phyloP scores from a whole-genome alignment of 1,284 basidiomycete genomes.

The Lignosus rhinocerotis region DNA sequence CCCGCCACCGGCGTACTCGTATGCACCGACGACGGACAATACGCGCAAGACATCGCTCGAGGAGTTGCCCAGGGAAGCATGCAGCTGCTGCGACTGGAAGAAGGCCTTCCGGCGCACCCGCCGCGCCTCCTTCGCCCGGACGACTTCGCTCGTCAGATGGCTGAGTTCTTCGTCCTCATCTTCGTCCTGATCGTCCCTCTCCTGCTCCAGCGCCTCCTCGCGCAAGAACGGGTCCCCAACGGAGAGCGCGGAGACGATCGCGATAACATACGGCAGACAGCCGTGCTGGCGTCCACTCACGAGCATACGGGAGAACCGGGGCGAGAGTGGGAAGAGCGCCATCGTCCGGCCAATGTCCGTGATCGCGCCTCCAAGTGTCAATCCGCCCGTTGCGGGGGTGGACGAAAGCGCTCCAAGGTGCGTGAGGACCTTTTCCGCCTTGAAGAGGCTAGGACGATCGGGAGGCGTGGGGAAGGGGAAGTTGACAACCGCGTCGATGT shows the following conservation, averaged over 20 bases:
- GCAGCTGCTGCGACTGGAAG: slow-evolving; percentile 81
- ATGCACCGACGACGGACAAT: slow-evolving; percentile 93
- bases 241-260: slow-evolving; percentile 89
- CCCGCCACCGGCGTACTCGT: slow-evolving; percentile 86
- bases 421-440: slow-evolving; percentile 82
- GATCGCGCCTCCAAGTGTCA: slow-evolving; percentile 59
- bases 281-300: slow-evolving; percentile 90
- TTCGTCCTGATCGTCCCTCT: slow-evolving; percentile 39
- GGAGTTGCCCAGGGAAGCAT: slow-evolving; percentile 81
- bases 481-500: slow-evolving; percentile 94
- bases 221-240: slow-evolving; percentile 96
- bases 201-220: slow-evolving; percentile 65
- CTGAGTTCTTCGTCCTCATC: slow-evolving; percentile 47
- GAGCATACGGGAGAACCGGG: slow-evolving; percentile 93
- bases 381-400: slow-evolving; percentile 29
- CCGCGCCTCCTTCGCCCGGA: slow-evolving; percentile 68
- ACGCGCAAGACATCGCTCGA: slow-evolving; percentile 88
- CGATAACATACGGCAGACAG: slow-evolving; percentile 90
- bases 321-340: slow-evolving; percentile 92
- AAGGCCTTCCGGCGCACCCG: slow-evolving; percentile 71
- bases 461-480: slow-evolving; percentile 99
- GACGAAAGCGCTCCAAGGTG: slow-evolving; percentile 82
- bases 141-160: slow-evolving; percentile 58
- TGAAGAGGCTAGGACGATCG: slow-evolving; percentile 74
- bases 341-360: slow-evolving; percentile 90